phyloP scores from a whole-genome alignment of 768 basidiomycete genomes.

The Xerocomus brunneocitrinus region DNA sequence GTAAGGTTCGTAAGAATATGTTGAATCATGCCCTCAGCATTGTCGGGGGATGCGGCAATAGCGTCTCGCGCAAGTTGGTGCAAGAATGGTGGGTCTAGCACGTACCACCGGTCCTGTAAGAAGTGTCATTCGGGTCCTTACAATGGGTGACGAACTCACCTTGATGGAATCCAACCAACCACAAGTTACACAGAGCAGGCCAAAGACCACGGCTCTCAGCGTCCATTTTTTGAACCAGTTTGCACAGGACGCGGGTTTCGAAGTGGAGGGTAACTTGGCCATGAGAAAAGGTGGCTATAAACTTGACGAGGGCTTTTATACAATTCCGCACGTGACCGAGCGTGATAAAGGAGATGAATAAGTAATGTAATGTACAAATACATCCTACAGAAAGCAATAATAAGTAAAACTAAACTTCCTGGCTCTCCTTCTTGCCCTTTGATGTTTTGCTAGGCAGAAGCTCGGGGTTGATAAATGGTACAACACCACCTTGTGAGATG shows the following conservation, averaged over 20 bases:
- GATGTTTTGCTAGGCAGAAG: conserved; percentile 50
- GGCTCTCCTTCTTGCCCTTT: conserved; percentile 50
- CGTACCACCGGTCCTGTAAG: conserved; percentile 76
- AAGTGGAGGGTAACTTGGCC: conserved; percentile 10
- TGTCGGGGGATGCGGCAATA: conserved; percentile 57
- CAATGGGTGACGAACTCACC: conserved; percentile 32
- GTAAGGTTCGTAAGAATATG: conserved; percentile 83
- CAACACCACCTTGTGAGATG: conserved; percentile 62
- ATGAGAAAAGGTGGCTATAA: conserved; percentile 8
- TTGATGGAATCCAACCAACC: conserved; percentile 60
- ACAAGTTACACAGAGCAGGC: conserved; percentile 34
- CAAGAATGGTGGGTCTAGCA: conserved; percentile 68
- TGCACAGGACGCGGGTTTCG: neutral
- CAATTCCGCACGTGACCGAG: neutral
- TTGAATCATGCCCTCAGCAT: conserved; percentile 69
- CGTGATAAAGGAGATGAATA: conserved; percentile 1
- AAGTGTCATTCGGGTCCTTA: neutral
- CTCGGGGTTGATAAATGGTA: conserved; percentile 48
- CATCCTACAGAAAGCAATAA: conserved; percentile 27
- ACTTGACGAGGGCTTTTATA: no score
- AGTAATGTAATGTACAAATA: conserved; percentile 31
- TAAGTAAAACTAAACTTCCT: conserved; percentile 36
- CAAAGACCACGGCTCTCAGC: conserved; percentile 22
- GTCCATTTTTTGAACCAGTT: conserved; percentile 32
- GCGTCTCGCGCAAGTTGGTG: conserved; percentile 74